These are phyloP conservation scores for Pseudogymnoascus sp. DNA, from an alignment of 2,329 filamentous ascomycete species.

Conservation along the genomic window DNA sequence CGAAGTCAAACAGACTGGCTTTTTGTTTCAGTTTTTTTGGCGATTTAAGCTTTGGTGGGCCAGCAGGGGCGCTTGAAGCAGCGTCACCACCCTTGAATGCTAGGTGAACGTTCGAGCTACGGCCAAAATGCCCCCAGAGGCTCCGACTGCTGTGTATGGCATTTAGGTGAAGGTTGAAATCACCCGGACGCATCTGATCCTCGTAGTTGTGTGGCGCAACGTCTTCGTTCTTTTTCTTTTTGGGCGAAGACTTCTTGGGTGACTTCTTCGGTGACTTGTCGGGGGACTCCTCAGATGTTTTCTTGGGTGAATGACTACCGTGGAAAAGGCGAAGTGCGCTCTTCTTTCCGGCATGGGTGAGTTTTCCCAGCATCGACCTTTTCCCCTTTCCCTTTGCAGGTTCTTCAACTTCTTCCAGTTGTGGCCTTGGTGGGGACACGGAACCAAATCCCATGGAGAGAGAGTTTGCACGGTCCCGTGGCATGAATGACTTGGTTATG, in stretches of 20 bases:
- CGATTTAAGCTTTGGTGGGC: neutral
- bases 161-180: neutral
- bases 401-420: neutral
- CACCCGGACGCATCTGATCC: neutral
- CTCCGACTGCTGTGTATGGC: neutral
- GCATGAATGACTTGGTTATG: neutral
- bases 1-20: neutral
- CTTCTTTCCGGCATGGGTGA: neutral
- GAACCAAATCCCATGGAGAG: neutral
- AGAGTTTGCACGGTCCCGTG: neutral
- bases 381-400: neutral
- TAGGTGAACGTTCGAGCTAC: neutral
- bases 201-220: no score
- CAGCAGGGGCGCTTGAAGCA: neutral
- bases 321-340: neutral
- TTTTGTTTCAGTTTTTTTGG: neutral
- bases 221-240: neutral
- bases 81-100: neutral
- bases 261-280: neutral
- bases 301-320: neutral
- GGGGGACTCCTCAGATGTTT: neutral
- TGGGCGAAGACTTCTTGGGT: neutral
- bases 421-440: neutral
- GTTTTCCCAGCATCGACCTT: neutral
- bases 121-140: neutral